Percentiles rank a stretch among this genome's conserved stretches.
Conservation (phyloP, 1,139 yeast genomes). For the Taphrina confusa region DNA sequence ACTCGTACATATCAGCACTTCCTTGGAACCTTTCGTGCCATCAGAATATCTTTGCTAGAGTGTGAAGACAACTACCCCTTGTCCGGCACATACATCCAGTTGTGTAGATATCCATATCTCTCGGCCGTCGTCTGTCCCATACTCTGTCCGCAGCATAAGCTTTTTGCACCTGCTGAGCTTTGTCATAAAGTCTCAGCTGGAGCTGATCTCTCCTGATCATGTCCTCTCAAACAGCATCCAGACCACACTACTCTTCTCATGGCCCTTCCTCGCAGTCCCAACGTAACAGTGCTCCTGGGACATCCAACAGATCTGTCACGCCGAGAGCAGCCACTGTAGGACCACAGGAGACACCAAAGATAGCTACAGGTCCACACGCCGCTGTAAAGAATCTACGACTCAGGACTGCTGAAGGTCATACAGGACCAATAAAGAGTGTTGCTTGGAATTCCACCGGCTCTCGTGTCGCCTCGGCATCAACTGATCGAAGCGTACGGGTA, state of each 20-base stretch:
- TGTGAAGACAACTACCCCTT: no score
- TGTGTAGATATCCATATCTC: no score
- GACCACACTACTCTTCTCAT: slow-evolving; percentile 12
- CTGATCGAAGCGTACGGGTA: slow-evolving; percentile 37
- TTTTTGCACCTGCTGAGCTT: no score
- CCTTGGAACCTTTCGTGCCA: no score
- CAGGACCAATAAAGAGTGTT: slow-evolving; percentile 36
- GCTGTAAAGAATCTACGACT: slow-evolving; percentile 16
- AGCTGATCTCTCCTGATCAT: no score
- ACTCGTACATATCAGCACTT: no score
- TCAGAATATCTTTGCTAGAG: no score
- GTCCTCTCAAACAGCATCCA: neutral
- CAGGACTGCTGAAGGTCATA: slow-evolving; percentile 49
- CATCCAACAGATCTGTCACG: slow-evolving; percentile 4
- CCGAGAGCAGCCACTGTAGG: slow-evolving; percentile 3
- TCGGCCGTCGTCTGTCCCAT: no score
- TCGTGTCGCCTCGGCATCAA: slow-evolving; percentile 38
- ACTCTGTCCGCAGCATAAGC: no score
- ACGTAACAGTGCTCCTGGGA: neutral
- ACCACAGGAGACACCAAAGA: neutral
- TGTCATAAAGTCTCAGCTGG: no score
- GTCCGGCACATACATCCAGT: no score
- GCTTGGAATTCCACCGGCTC: slow-evolving; percentile 41
- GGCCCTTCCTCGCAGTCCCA: neutral
- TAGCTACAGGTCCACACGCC: slow-evolving; percentile 29